Evolutionary conservation across 192 early-diverging fungal species (phyloP).

Genomic region (Backusella tarrabulga): DNA sequence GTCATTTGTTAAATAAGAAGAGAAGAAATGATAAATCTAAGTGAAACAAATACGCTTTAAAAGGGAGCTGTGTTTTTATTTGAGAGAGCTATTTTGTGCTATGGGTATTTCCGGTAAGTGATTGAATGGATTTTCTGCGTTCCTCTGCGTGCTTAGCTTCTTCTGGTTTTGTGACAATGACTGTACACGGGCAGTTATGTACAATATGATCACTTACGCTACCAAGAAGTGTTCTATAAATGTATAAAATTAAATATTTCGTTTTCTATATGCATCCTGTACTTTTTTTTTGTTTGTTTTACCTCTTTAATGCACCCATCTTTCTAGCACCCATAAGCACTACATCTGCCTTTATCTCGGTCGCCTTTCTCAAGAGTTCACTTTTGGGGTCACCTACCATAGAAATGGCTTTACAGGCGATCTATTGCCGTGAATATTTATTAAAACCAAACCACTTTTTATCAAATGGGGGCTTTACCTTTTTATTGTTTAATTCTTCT

Average conservation of each 20-base stretch:
- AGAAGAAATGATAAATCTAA: neutral
- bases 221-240: constrained; percentile 48
- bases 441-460: neutral
- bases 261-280: neutral
- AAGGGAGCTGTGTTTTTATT: neutral
- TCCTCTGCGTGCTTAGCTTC: neutral
- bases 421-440: constrained; percentile 15
- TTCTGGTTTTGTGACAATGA: constrained; percentile 34
- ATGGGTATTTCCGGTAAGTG: neutral
- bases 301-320: constrained; percentile 52
- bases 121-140: neutral
- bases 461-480: constrained; percentile 13
- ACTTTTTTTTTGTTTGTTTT: neutral
- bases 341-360: constrained; percentile 54
- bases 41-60: constrained; percentile 1
- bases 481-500: constrained; percentile 7
- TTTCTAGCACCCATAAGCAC: constrained; percentile 65
- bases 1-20: neutral
- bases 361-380: constrained; percentile 59
- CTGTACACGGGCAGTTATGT: constrained; percentile 41
- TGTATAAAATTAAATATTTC: neutral
- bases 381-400: constrained; percentile 62
- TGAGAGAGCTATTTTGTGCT: neutral
- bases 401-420: constrained; percentile 51
- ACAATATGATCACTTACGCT: constrained; percentile 49